Evolutionary conservation across 179 eudicot genomes (phyloP).

Genomic region (Vitellaria paradoxa): DNA sequence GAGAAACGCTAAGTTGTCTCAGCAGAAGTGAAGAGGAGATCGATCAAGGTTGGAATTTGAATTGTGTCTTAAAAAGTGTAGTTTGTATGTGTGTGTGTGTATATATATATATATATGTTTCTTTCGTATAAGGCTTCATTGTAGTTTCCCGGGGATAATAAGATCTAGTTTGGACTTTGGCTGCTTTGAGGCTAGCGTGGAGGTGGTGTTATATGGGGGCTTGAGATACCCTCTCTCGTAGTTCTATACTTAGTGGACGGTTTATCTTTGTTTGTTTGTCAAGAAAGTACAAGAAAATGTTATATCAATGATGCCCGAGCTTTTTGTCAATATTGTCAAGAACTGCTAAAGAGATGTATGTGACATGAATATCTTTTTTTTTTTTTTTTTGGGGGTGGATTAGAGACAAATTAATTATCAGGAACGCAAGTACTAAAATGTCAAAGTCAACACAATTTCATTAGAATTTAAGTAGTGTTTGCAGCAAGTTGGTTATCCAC

Average conservation of each 20-base stretch:
- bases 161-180: background rate
- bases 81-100: no score
- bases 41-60: background rate
- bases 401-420: no score
- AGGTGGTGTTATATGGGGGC: background rate
- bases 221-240: no score
- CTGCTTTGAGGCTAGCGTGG: background rate
- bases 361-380: no score
- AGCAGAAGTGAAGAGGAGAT: slow-evolving; percentile 4
- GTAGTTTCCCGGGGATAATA: background rate
- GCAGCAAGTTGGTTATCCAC: no score
- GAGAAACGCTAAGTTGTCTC: slow-evolving; percentile 36
- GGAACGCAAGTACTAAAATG: no score
- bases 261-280: background rate
- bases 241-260: background rate
- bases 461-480: no score
- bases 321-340: no score
- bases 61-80: background rate
- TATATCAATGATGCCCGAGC: background rate
- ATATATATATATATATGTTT: no score
- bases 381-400: no score
- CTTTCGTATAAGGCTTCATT: background rate
- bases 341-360: no score
- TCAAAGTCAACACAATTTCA: no score
- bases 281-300: background rate